A percentile compares a stretch with the other conserved stretches of the same genome.
Conservation (phyloP, 2,329 filamentous ascomycete species). For the Claviceps quebecensis region DNA sequence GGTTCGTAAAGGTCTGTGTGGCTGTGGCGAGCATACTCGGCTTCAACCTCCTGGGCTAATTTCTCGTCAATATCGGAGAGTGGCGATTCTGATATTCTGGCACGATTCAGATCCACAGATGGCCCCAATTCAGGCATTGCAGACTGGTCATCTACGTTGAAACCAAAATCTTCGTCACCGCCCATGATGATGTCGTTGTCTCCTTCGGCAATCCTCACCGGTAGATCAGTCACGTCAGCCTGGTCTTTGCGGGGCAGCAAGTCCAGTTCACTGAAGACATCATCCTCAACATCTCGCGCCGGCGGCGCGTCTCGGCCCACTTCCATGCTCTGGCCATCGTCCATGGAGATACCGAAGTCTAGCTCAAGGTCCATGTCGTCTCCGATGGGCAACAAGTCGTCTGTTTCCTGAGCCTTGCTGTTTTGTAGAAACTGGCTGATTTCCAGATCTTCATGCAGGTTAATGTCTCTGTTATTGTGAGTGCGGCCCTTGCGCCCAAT, state of each 20-base stretch:
- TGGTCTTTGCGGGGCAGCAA: conserved; percentile 40
- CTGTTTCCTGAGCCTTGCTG: conserved; percentile 44
- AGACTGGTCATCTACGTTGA: conserved; percentile 46
- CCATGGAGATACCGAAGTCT: conserved; percentile 61
- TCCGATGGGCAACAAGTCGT: conserved; percentile 41
- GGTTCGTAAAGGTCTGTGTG: conserved; percentile 49
- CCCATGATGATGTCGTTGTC: conserved; percentile 51
- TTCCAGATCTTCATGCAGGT: conserved; percentile 53
- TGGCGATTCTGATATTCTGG: conserved; percentile 54
- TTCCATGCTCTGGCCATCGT: conserved; percentile 66
- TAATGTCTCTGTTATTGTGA: conserved; percentile 50
- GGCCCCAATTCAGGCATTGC: conserved; percentile 34
- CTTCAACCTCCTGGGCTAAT: conserved; percentile 44
- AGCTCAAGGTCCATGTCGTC: conserved; percentile 60
- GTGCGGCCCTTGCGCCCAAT: conserved; percentile 42
- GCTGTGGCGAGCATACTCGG: conserved; percentile 39
- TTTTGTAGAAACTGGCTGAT: conserved; percentile 72
- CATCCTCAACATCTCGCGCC: conserved; percentile 52
- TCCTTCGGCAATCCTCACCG: conserved; percentile 48
- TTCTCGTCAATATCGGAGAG: conserved; percentile 56
- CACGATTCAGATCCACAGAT: conserved; percentile 35
- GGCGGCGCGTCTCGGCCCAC: conserved; percentile 73
- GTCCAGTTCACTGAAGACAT: conserved; percentile 53
- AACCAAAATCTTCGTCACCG: conserved; percentile 48
- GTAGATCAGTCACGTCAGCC: conserved; percentile 38